Base-by-base conservation (phyloP, 2,329 filamentous ascomycete species). In the Knoxdaviesia proteae region DNA sequence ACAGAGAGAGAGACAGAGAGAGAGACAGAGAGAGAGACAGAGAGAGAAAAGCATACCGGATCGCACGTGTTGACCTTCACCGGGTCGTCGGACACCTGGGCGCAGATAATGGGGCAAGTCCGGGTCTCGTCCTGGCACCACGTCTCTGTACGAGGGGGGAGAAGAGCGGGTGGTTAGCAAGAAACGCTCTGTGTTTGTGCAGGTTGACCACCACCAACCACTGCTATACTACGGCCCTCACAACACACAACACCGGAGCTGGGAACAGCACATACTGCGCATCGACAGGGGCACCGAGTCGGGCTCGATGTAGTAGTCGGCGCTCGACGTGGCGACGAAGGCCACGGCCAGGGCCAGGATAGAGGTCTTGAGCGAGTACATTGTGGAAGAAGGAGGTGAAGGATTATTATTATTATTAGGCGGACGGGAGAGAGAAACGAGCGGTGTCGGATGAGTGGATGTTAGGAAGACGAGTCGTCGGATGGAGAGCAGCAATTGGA, bases 101-200 rank as follows among this genome's bases (percentile, higher is more conserved):
- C 60, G 67, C 81, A 87, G 59, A 87, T 81, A 49, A 77, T 59
- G 8, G 79, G 80, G 61, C 81, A 87, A 42, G 71, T 67, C 50
- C 65, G 64, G 49, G 53, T 62, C 60, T 86, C 74, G 49, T 67
- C 64, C 31, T 56, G 46, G 58, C 81, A 88, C 81, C 81, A 88
- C 7, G 54, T 53, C 46, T 66, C 72, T 77, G 45, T 20, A 2
- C 2, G 4, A 8, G 6, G 8, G 8, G 4, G 1, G 8, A 30
- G 3, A 32, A 34, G 31, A 43, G n/a, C 38, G 31, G 37, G 34
- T 10, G 37, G 11, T 33, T 33, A 38, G 20, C 20, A 20, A 20
- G 20, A 20, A 20, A 20, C 20, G 32, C 7, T 31, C 37, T 36
- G 30, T 10, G 6, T 7, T 10, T 5, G 20, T 7, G 6, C 20